A percentile compares a stretch with the other conserved stretches of the same genome.
These are phyloP conservation scores for rapeseed (Brassica napus) DNA, from an alignment of 345 rosid genomes.

Conservation along the genomic window DNA sequence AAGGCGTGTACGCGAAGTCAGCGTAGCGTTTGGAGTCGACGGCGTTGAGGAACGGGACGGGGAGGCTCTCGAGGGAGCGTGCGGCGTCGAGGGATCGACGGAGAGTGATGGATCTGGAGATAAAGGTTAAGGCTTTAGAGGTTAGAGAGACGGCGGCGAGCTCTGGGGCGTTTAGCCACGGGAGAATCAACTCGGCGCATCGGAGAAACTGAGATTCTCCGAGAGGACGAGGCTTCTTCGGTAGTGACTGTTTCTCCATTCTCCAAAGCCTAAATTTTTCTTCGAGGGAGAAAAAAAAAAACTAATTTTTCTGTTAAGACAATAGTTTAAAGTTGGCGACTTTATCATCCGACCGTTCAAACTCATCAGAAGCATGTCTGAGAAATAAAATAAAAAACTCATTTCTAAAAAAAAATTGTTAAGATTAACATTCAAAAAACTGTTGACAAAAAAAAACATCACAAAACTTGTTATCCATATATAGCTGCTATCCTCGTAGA, in stretches of 20 bases:
- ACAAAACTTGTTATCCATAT: no score
- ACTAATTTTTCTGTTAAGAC: neutral
- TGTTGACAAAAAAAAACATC: no score
- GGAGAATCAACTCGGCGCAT: constrained; percentile 55
- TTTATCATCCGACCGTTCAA: neutral
- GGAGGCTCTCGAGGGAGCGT: constrained; percentile 54
- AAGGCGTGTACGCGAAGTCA: constrained; percentile 66
- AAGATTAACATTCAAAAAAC: no score
- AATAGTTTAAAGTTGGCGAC: neutral
- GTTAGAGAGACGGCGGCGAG: constrained; percentile 57
- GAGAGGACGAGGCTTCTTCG: constrained; percentile 19
- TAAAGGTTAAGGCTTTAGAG: constrained; percentile 52
- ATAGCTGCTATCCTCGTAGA: no score
- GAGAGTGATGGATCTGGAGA: constrained; percentile 46
- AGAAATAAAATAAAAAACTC: neutral
- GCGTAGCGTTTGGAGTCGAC: constrained; percentile 51
- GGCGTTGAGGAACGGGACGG: constrained; percentile 56
- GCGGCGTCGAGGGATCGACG: constrained; percentile 69
- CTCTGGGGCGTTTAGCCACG: constrained; percentile 65
- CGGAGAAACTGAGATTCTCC: constrained; percentile 19
- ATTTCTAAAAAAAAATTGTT: no score
- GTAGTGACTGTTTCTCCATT: constrained; percentile 11
- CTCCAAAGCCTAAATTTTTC: neutral
- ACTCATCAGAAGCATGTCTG: neutral
- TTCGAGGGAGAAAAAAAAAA: neutral